Base-by-base conservation (phyloP, 176 grass and related monocot genomes). In the Oryza glumipatula region DNA sequence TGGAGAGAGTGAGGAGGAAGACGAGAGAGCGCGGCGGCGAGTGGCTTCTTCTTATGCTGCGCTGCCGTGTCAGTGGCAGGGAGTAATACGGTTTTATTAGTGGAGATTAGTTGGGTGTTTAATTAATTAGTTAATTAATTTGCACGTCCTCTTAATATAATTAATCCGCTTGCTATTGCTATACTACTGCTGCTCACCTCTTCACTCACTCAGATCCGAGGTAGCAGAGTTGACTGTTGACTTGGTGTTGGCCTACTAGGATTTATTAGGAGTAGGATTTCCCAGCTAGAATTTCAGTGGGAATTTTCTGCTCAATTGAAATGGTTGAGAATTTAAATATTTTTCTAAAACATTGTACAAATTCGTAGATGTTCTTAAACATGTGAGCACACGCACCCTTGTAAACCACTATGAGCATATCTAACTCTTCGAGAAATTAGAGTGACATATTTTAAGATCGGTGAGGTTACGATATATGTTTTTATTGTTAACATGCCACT, bases 1-100 rank as follows among this genome's bases (percentile, higher is more conserved):
- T 63, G 67, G 68, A 65, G 68, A 65, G n/a, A 32, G 4, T 13
- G 51, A 67, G 60, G 39, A 67, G 60, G 45, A 35, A 41, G 19
- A 58, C 0, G 11, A 17, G 85, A 17, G 69, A 0, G 79, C 26
- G 65, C 65, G 49, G 54, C 64, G 43, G 60, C 36, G 14, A 77
- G 79, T 16, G 65, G 39, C 64, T 63, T 82, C 64, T 63, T 82
- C n/a, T 88, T 88, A 82, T 82, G 79, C 65, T 46, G 39, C 54
- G 8, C 54, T 21, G 54, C 65, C 7, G 61, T 14, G 36, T 44
- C 47, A 58, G 45, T 11, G 68, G 54, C 16, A 1, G 7, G 54
- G 54, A 58, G 54, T 58, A 58, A 58, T 58, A 58, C 54, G 19
- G 33, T 43, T 46, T n/a, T 38, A 69, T 33, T 63, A 69, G 43